phyloP scores from a whole-genome alignment of 495 filamentous ascomycete genomes.

The Hypomontagnella monticulosa region DNA sequence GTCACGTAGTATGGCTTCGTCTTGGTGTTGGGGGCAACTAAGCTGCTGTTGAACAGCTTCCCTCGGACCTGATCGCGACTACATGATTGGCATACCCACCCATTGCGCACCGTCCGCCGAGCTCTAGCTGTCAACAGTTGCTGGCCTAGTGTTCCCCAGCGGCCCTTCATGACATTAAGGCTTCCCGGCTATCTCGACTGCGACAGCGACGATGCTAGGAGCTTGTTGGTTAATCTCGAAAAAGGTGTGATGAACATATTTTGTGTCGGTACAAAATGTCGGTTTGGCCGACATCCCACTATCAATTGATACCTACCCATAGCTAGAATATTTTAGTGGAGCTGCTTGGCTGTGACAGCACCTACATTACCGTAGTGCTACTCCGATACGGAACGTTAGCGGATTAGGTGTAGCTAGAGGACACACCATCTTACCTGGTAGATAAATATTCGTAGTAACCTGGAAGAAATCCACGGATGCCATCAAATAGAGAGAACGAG shows the following conservation, averaged over 20 bases:
- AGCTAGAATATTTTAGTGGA: not conserved
- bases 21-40: slow-evolving; percentile 3
- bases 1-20: slow-evolving; percentile 96
- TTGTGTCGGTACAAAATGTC: slow-evolving; percentile 13
- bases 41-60: slow-evolving; percentile 35
- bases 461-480: no score
- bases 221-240: not conserved
- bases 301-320: not conserved
- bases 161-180: slow-evolving; percentile 35
- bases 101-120: slow-evolving; percentile 19
- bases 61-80: slow-evolving; percentile 18
- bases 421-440: no score
- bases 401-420: no score
- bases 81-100: slow-evolving; percentile 45
- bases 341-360: not conserved
- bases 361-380: no score
- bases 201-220: not conserved
- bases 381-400: no score
- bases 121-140: slow-evolving; percentile 25
- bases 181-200: slow-evolving; percentile 1
- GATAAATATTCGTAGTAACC: no score
- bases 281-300: not conserved
- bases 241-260: slow-evolving; percentile 1
- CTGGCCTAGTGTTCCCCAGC: slow-evolving; percentile 21
- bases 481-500: no score